Percentiles rank a stretch among this genome's conserved stretches.
phyloP scores from a whole-genome alignment of 768 basidiomycete species.

The Panus rudis region DNA sequence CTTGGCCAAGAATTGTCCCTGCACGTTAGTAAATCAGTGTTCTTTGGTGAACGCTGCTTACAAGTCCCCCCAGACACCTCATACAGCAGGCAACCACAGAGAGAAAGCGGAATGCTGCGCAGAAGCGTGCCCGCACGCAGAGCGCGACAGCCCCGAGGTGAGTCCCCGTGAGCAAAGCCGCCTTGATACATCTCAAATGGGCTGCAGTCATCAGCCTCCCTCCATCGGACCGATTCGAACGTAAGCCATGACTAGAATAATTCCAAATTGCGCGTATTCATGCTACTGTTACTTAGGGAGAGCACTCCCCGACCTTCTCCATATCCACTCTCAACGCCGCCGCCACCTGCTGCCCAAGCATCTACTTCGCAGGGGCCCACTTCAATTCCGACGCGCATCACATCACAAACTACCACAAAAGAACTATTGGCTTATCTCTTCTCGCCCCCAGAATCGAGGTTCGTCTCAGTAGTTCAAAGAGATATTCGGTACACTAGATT shows the following conservation, averaged over 20 bases:
- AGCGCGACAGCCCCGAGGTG: slow-evolving; percentile 26
- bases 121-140: slow-evolving; percentile 60
- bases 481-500: too few species aligned
- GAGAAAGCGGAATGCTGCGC: slow-evolving; percentile 60
- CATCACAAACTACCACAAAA: slow-evolving; percentile 52
- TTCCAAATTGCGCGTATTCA: too few species aligned
- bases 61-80: slow-evolving; percentile 45
- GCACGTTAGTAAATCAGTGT: slow-evolving; percentile 61
- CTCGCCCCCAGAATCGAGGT: slow-evolving; percentile 58
- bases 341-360: slow-evolving; percentile 1
- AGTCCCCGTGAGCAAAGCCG: slow-evolving; percentile 7
- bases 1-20: slow-evolving; percentile 79
- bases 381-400: slow-evolving; percentile 29
- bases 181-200: background rate
- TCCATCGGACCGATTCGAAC: slow-evolving; percentile 9
- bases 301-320: too few species aligned
- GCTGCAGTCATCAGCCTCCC: slow-evolving; percentile 3
- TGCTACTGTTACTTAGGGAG: too few species aligned
- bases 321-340: too few species aligned
- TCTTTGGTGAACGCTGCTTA: slow-evolving; percentile 15
- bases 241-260: too few species aligned
- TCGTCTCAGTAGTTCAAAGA: too few species aligned
- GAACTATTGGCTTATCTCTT: slow-evolving; percentile 69
- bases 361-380: slow-evolving; percentile 24
- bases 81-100: slow-evolving; percentile 83